Evolutionary conservation across 2,329 filamentous ascomycete genomes (phyloP).

Genomic region (Coniochaeta sp.): DNA sequence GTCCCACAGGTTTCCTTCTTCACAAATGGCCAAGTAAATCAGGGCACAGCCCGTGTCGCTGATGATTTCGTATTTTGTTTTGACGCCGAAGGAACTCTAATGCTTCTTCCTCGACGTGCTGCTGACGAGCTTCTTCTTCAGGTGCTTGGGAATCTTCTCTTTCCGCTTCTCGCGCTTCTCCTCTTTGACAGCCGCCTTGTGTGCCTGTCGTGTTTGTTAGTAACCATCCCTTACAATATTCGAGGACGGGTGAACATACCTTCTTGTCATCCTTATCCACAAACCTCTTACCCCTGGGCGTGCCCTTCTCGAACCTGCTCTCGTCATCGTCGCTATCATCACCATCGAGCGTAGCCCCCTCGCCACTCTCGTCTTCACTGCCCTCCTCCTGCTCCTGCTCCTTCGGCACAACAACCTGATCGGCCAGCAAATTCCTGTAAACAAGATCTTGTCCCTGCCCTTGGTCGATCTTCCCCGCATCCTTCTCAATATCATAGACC

Average conservation of each 20-base stretch:
- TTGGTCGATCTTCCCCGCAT: slow-evolving; percentile 67
- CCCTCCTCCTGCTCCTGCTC: slow-evolving; percentile 28
- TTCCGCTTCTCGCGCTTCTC: slow-evolving; percentile 90
- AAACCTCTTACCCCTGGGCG: slow-evolving; percentile 74
- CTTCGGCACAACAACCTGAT: slow-evolving; percentile 45
- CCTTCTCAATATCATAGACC: slow-evolving; percentile 92
- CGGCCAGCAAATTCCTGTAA: slow-evolving; percentile 77
- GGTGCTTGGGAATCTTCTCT: slow-evolving; percentile 91
- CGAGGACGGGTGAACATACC: slow-evolving; percentile 27
- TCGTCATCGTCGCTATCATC: slow-evolving; percentile 41
- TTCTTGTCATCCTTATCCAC: slow-evolving; percentile 89
- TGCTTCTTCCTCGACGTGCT: slow-evolving; percentile 57
- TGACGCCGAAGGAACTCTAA: slow-evolving; percentile 22
- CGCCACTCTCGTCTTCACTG: slow-evolving; percentile 28
- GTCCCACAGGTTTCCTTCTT: too few species aligned
- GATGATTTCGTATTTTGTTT: background rate
- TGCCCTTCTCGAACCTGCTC: slow-evolving; percentile 55
- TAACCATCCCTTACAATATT: background rate
- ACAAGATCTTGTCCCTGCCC: slow-evolving; percentile 73
- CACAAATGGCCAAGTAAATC: background rate
- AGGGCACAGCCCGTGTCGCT: background rate
- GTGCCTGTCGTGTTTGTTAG: slow-evolving; percentile 31
- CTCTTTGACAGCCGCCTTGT: slow-evolving; percentile 89
- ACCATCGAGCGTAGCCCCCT: slow-evolving; percentile 34
- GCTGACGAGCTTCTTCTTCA: slow-evolving; percentile 83